Conservation (phyloP, 345 rosid genomes). For the Aethionema arabicum region DNA sequence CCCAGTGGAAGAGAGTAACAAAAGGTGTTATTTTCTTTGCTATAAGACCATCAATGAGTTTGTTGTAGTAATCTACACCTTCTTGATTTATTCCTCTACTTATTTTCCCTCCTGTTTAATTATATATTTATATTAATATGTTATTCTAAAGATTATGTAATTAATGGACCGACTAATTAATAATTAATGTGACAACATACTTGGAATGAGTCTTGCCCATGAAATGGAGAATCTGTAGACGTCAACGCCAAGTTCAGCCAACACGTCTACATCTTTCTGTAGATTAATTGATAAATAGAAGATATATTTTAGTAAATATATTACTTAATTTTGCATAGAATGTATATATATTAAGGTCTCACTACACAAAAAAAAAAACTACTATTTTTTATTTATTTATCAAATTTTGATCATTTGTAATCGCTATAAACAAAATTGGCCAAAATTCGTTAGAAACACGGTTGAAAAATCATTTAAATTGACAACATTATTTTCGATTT, state of each 20-base stretch:
- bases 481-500: no score
- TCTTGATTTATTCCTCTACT: slow-evolving; percentile 40
- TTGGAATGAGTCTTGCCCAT: slow-evolving; percentile 36
- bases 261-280: slow-evolving; percentile 26
- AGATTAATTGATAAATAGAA: neutral
- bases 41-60: slow-evolving; percentile 44
- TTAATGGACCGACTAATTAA: no score
- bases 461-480: no score
- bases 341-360: neutral
- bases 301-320: no score
- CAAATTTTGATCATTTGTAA: no score
- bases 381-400: no score
- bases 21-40: slow-evolving; percentile 39
- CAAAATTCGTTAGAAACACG: no score
- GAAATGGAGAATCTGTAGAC: slow-evolving; percentile 38
- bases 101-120: slow-evolving; percentile 36
- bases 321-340: neutral
- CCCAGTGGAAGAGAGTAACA: slow-evolving; percentile 50
- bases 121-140: no score
- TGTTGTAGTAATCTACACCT: slow-evolving; percentile 44
- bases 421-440: no score
- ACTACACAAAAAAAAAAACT: no score
- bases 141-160: no score
- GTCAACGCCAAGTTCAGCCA: neutral
- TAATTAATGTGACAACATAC: neutral